Base-by-base conservation (phyloP, 2,329 filamentous ascomycete species). In the Pseudonectria foliicola region DNA sequence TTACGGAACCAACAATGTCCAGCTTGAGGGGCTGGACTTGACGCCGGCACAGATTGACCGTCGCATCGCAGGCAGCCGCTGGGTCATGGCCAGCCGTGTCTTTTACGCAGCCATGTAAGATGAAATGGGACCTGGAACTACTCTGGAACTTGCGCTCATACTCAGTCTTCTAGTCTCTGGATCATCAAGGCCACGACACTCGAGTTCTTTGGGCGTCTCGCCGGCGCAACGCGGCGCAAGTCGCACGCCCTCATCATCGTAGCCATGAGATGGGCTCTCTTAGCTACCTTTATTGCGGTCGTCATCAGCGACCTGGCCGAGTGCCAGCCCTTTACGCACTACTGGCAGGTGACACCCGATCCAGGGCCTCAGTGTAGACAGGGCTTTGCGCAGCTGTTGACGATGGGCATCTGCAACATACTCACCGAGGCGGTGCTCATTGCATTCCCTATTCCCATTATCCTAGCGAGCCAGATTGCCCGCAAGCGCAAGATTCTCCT, bases 1-100 rank as follows among this genome's bases (percentile, higher is more conserved):
- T n/a, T 89, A 77, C 56, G 89, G 89, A 25, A 95, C 90, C 31
- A 95, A 95, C 64, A 95, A 95, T 56, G 77, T 80, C 31, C 67
- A 77, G 29, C 55, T 75, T 29, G 35, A 48, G n/a, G 42, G 39
- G 1, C 12, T 46, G 8, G 32, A 45, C n/a, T 8, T 51, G 7
- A 41, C 35, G 1, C 25, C 35, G 12, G 33, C 31, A 4, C 36
- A 49, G 15, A 71, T 88, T 4, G 64, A 65, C 23, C 72, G 72
- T 34, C 78, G 80, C 39, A 64, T 73, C 25, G 72, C 87, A 30
- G 89, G 84, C 1, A 88, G 87, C 44, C 76, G 75, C 39, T 63
- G 94, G 48, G 88, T 95, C 7, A 70, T 95, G 40, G 80, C 75
- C 3, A 78, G 83, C 25, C 76, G 89, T 43, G 78, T 95, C 34